Base-by-base conservation (phyloP, 2,329 filamentous ascomycete species). In the Cadophora sp. region DNA sequence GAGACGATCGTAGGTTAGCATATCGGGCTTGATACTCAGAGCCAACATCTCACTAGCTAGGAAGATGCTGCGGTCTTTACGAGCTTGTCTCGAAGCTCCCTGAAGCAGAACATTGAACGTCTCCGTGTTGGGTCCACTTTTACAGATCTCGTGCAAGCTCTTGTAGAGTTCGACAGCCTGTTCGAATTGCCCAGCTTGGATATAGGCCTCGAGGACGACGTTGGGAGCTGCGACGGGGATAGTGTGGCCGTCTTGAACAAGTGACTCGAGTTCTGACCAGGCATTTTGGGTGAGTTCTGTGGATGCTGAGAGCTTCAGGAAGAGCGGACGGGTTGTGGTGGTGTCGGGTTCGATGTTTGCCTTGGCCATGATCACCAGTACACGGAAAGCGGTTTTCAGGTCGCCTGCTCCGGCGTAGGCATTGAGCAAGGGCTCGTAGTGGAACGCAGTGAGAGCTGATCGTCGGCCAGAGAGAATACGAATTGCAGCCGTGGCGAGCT, bases 361-460 rank as follows among this genome's bases (percentile, higher is more conserved):
- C 67, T 86, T 83, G 24, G 86, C 80, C 90, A 97, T 96, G 75
- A 93, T 89, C 71, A 87, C 87, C 18, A 97, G 82, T 1, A 91
- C 84, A 48, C 87, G 85, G 43, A 97, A 83, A 0, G 91, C 91
- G 30, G 88, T 87, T 27, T 81, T 79, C 8, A 95, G 74, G 70
- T 96, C 88, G 1, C 83, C 82, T 3, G 81, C 80, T 18, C 78
- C 78, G 13, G 88, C 82, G 75, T 96, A 93, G 4, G 91, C 85
- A 66, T 92, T 88, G 7, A 94, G 81, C 33, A 97, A 83, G 33
- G 90, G 85, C 77, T 96, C 93, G 78, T 96, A 97, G 76, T 97
- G 93, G 69, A 91, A 84, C 6, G 85, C 79, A 9, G 84, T 81
- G 45, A 94, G 82, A 48, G 84, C 82, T 1, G 85, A 84, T 16